Conservation (phyloP, 2,329 filamentous ascomycete genomes). For the Ophiostoma triangulosporum region DNA sequence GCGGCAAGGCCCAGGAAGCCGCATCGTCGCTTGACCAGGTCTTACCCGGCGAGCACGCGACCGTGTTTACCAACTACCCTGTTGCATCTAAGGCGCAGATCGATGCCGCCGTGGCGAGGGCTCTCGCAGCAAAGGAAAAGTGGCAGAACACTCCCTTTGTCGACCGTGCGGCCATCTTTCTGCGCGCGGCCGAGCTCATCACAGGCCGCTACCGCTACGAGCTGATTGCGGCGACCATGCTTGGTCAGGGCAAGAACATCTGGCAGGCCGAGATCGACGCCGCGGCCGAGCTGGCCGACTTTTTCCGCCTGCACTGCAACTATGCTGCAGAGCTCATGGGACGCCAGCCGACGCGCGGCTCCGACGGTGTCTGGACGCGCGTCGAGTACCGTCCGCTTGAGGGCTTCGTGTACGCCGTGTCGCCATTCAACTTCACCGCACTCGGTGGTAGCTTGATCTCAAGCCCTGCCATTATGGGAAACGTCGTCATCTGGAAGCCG, state of each 20-base stretch:
- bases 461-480: constrained; percentile 77
- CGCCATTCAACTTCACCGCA: constrained; percentile 94
- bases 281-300: constrained; percentile 87
- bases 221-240: constrained; percentile 89
- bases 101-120: constrained; percentile 64
- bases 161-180: constrained; percentile 82
- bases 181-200: constrained; percentile 88
- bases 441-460: constrained; percentile 79
- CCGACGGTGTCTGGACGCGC: constrained; percentile 79
- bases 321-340: constrained; percentile 85
- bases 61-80: constrained; percentile 69
- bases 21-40: constrained; percentile 54
- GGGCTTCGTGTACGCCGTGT: constrained; percentile 92
- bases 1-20: constrained; percentile 64
- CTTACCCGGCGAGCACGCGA: constrained; percentile 70
- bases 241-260: constrained; percentile 94
- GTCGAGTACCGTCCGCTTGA: constrained; percentile 82
- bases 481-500: constrained; percentile 96
- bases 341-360: constrained; percentile 74
- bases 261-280: constrained; percentile 99
- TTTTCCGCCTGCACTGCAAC: constrained; percentile 85
- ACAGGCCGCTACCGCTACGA: constrained; percentile 90
- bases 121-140: constrained; percentile 65
- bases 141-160: constrained; percentile 88
- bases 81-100: constrained; percentile 68